phyloP scores from a whole-genome alignment of 2,329 filamentous ascomycete genomes.

The Paraphaeosphaeria sporulosa region DNA sequence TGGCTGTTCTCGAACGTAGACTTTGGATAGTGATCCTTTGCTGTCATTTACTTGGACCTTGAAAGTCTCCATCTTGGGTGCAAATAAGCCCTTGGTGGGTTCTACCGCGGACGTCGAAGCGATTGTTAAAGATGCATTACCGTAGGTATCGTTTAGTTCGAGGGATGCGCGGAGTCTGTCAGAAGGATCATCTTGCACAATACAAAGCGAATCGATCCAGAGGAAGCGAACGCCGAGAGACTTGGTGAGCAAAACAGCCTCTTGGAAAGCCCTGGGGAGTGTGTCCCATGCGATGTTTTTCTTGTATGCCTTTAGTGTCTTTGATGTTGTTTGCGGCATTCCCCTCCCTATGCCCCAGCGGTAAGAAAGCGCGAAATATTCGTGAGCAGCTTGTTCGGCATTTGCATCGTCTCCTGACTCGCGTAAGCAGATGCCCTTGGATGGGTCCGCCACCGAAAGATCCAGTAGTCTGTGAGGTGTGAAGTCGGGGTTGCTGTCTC shows the following conservation, averaged over 20 bases:
- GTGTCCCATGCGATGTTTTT: conserved; percentile 38
- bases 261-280: conserved; percentile 44
- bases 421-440: conserved; percentile 39
- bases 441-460: conserved; percentile 33
- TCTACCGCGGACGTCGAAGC: conserved; percentile 43
- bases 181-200: conserved; percentile 40
- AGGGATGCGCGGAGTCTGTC: conserved; percentile 39
- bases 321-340: conserved; percentile 39
- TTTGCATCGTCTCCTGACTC: conserved; percentile 36
- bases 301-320: conserved; percentile 35
- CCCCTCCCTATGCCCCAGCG: conserved; percentile 40
- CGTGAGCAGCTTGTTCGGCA: conserved; percentile 32
- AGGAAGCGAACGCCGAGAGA: conserved; percentile 46
- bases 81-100: conserved; percentile 38
- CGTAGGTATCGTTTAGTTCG: conserved; percentile 39
- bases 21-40: conserved; percentile 39
- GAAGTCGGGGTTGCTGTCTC: conserved; percentile 29
- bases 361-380: conserved; percentile 43
- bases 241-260: conserved; percentile 45
- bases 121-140: conserved; percentile 44
- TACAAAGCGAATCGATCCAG: conserved; percentile 47
- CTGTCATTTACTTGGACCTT: conserved; percentile 45
- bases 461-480: conserved; percentile 44
- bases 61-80: conserved; percentile 32
- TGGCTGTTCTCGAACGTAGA: conserved; percentile 46